Percentiles rank a stretch among this genome's conserved stretches.
These are phyloP conservation scores for Isoetes taiwanensis DNA, from an alignment of 75 land plant genomes.

Conservation along the genomic window DNA sequence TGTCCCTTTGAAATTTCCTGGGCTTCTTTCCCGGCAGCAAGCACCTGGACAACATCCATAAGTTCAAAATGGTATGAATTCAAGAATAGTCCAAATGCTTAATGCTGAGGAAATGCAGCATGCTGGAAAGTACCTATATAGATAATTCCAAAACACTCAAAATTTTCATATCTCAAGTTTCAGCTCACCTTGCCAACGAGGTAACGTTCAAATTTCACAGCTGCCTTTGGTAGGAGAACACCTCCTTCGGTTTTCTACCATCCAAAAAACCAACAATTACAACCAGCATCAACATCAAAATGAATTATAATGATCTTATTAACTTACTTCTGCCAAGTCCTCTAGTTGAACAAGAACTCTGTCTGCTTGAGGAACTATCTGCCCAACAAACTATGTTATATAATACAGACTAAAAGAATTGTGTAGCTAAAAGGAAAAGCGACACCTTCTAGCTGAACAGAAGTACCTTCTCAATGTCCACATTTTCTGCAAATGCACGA, in stretches of 20 bases:
- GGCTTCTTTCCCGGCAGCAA: too few species aligned
- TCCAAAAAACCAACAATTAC: not conserved
- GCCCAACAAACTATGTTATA: not conserved
- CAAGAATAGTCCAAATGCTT: too few species aligned
- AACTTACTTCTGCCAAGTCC: conserved; percentile 44
- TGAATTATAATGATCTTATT: not conserved
- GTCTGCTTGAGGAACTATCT: conserved; percentile 84
- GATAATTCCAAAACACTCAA: too few species aligned
- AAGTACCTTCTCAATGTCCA: too few species aligned
- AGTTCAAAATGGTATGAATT: too few species aligned
- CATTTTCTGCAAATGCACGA: too few species aligned
- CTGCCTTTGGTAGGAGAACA: conserved; percentile 74
- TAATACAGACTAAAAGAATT: not conserved
- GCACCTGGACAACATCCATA: too few species aligned
- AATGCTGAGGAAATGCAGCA: too few species aligned
- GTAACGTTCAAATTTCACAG: conserved; percentile 81
- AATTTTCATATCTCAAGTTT: not conserved
- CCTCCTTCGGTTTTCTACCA: conserved; percentile 80
- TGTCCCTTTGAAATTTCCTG: too few species aligned
- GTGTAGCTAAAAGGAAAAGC: not conserved
- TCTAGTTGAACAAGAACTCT: conserved; percentile 72
- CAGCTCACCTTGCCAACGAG: conserved; percentile 64
- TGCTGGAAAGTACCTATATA: too few species aligned
- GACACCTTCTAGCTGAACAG: too few species aligned
- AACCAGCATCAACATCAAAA: not conserved